These are phyloP conservation scores for Auricularia auricula-judae DNA, from an alignment of 768 basidiomycete species.

Conservation along the genomic window DNA sequence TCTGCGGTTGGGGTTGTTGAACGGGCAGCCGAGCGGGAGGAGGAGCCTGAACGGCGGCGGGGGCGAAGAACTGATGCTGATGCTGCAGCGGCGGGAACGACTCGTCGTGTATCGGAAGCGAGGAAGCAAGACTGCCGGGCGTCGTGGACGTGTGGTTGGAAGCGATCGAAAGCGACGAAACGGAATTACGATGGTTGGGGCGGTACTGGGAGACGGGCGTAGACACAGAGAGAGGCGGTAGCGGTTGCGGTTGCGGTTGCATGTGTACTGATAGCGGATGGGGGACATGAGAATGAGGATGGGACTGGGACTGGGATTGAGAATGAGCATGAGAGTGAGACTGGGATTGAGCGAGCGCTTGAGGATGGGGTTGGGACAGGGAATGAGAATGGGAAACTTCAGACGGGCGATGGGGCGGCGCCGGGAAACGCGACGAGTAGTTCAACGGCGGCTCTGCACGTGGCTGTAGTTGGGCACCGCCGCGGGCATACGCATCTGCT, in stretches of 20 bases:
- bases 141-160: neutral
- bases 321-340: neutral
- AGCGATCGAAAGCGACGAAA: neutral
- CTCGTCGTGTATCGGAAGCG: neutral
- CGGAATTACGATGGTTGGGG: neutral
- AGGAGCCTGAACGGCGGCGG: neutral
- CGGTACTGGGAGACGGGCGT: neutral
- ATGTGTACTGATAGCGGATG: neutral
- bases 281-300: neutral
- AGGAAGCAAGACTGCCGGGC: neutral
- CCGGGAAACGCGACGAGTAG: neutral
- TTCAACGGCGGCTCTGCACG: neutral
- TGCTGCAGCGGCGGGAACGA: neutral
- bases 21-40: neutral
- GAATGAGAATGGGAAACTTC: neutral
- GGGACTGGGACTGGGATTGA: neutral
- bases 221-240: neutral
- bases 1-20: neutral
- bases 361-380: neutral
- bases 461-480: neutral
- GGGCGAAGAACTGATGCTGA: neutral
- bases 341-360: neutral
- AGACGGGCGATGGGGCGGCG: neutral
- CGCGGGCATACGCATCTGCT: constrained; percentile 1
- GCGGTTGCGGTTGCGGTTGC: too few species aligned